Base-by-base conservation (phyloP, 139 green algal species). In the Pleodorina starrii region DNA sequence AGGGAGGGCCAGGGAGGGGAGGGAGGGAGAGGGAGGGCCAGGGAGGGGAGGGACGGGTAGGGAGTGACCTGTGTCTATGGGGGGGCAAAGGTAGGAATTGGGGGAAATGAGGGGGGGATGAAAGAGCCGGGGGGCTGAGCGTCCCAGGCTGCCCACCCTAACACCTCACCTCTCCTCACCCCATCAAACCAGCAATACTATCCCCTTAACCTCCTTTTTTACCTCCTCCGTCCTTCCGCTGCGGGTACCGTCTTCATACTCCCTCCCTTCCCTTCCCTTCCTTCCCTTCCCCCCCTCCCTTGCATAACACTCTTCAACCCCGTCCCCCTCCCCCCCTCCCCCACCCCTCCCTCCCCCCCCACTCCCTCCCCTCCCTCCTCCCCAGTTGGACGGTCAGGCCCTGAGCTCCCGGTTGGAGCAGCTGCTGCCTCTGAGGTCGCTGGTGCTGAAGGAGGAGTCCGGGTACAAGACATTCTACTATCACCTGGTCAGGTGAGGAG, bases 381-480 rank as follows among this genome's bases (percentile, higher is more conserved):
- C 60, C 16, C 81, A 87, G 81, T 60, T 87, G 46, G 83, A 88
- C 83, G 83, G 83, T 66, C 83, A 88, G 83, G 83, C 66, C 16
- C 66, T 77, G 12, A 77, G 54, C 66, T 72, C 32, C 69, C 89
- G 89, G 10, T 43, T 92, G n/a, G 90, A 93, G 50, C 87, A 90
- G 82, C 87, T 93, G 35, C 68, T 93, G 63, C 82, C 90, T 16
- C 83, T 93, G 48, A 36, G 86, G 27, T 91, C 86, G 21, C 74
- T 91, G 2, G 54, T 93, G 14, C 76, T 93, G 60, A 93, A 93
- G 69, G 90, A 93, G 85, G 85, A 91, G 9, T 85, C 54, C 19
- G 90, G 90, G 40, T 93, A 93, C 90, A 84, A 54, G 12, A 68
- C 85, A 5, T 91, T 89, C 90, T 93, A 89, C 85, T 85, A 93